Conservation (phyloP, 164 flowering plant species). For the Malania oleifera region DNA sequence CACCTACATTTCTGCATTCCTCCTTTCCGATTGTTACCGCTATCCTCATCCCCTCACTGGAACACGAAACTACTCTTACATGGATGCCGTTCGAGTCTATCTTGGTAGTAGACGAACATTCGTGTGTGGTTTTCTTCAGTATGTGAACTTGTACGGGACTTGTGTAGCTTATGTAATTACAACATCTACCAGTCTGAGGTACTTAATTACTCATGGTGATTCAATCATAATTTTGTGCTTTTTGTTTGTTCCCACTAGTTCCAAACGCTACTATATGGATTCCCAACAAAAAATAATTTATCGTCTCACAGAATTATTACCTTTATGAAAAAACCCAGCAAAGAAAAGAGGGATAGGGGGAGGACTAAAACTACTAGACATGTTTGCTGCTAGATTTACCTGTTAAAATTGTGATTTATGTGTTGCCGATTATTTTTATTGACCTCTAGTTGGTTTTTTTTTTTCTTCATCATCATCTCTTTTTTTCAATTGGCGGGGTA, state of each 20-base stretch:
- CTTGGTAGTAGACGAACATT: constrained; percentile 27
- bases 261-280: too few species aligned
- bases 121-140: constrained; percentile 43
- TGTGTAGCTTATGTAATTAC: constrained; percentile 52
- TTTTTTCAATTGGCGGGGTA: background rate
- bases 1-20: background rate
- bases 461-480: background rate
- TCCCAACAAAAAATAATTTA: too few species aligned
- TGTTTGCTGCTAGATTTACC: background rate
- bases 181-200: constrained; percentile 54
- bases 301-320: too few species aligned
- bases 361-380: background rate
- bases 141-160: constrained; percentile 38
- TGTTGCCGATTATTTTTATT: background rate
- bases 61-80: constrained; percentile 26
- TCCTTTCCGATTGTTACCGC: constrained; percentile 3
- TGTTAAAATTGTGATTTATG: background rate
- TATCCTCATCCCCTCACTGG: constrained; percentile 1
- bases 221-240: too few species aligned
- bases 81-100: constrained; percentile 35
- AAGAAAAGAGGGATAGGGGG: too few species aligned
- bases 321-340: too few species aligned
- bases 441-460: background rate
- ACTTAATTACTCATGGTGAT: constrained; percentile 31
- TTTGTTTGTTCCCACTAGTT: too few species aligned